Evolutionary conservation across 108 stramenopile species (phyloP), one percentile per base, ranked within the genome.

Genomic region (Skeletonema potamos): DNA sequence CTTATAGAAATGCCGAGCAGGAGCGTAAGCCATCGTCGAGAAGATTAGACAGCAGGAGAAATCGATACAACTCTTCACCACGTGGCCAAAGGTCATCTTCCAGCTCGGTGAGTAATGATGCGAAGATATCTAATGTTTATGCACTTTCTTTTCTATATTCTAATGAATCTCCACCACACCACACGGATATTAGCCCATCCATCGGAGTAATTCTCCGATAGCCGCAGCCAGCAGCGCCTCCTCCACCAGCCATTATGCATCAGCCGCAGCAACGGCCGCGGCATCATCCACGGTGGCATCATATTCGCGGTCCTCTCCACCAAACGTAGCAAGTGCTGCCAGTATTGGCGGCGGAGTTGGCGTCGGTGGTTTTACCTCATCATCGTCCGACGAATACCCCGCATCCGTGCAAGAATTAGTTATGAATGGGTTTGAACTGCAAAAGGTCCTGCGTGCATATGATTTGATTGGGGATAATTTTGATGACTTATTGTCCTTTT

Each of bases 381-480:
- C 27, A 32, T 57, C 64, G 6, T 44, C 74, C 4, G 92, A 93
- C 54, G 89, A 91, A 54, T 94, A 94, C 70, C 90, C 92, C 12
- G 66, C 67, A 9, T 76, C 72, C 5, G 92, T 94, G 0, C 92
- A 91, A 81, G 92, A 94, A 62, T 65, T 94, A 30, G 89, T 88
- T 39, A 88, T 91, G 89, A 94, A 94, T 72, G 92, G 92, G 32
- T 94, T 94, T 69, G 84, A 88, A 17, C 55, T 91, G 44, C 66
- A 66, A 11, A 85, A 85, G 30, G 92, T 91, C 0, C 58, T 91
- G 15, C 85, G 78, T 32, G 92, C 92, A 3, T 91, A 88, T 58
- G 90, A 94, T 17, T 81, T 94, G 28, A 62, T 94, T 34, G 92
- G 92, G 10, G 87, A 91, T 68, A 88, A 94, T 58, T 94, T 94